These are phyloP conservation scores for Cryptococcus sp. DNA, from an alignment of 1,284 basidiomycete species.

Conservation along the genomic window DNA sequence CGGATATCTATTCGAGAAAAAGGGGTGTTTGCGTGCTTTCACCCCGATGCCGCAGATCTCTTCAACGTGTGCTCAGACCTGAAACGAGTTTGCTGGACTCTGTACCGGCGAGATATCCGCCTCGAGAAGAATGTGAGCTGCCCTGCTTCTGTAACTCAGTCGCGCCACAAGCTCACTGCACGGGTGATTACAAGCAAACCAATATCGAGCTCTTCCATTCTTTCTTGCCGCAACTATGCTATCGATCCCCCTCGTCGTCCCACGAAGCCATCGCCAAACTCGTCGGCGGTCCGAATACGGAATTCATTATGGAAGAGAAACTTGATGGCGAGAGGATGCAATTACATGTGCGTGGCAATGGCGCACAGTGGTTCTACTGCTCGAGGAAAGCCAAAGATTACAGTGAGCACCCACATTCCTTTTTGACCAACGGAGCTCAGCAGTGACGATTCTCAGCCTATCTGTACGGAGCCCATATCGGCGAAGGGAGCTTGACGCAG, in stretches of 20 bases:
- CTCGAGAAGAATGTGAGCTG: constrained; percentile 58
- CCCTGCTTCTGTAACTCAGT: neutral
- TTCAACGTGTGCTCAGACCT: constrained; percentile 94
- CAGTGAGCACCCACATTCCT: constrained; percentile 54
- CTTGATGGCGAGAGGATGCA: constrained; percentile 94
- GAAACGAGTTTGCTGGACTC: constrained; percentile 74
- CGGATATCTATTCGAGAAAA: constrained; percentile 63
- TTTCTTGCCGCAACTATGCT: constrained; percentile 91
- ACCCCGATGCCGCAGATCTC: constrained; percentile 83
- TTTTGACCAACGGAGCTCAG: neutral
- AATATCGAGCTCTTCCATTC: constrained; percentile 74
- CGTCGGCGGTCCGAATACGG: constrained; percentile 64
- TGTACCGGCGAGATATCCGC: constrained; percentile 51
- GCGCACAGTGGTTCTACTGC: constrained; percentile 77
- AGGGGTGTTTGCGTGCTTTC: constrained; percentile 80
- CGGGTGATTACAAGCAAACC: constrained; percentile 64
- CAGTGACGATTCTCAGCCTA: constrained; percentile 52
- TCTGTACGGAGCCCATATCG: constrained; percentile 79
- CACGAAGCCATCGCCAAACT: constrained; percentile 79
- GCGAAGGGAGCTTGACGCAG: constrained; percentile 80
- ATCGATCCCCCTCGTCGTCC: constrained; percentile 68
- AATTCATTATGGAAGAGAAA: constrained; percentile 91
- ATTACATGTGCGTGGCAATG: constrained; percentile 79
- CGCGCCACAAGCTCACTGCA: neutral
- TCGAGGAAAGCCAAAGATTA: constrained; percentile 93